A percentile compares a stretch with the other conserved stretches of the same genome.
Evolutionary conservation across 306 rosid species (phyloP).

Genomic region (Vigna unguiculata): DNA sequence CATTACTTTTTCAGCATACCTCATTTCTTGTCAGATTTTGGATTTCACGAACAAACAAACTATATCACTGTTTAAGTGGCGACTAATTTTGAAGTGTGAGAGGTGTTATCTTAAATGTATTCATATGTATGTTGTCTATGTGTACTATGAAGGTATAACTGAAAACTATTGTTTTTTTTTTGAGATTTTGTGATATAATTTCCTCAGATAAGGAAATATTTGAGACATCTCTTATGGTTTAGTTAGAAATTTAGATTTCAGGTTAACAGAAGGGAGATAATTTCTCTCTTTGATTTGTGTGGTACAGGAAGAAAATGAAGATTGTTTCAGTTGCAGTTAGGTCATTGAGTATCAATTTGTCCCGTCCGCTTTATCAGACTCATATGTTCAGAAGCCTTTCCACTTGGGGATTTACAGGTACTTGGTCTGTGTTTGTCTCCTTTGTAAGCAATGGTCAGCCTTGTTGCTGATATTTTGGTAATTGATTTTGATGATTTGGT

Average conservation of each 20-base stretch:
- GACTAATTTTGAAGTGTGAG: not conserved
- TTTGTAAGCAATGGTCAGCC: slow-evolving; percentile 12
- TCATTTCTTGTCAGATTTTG: no score
- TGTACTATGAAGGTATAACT: not conserved
- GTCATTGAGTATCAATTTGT: slow-evolving; percentile 38
- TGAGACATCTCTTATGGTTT: not conserved
- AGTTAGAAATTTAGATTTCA: not conserved
- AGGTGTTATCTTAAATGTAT: not conserved
- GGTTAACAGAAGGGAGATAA: not conserved
- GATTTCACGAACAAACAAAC: no score
- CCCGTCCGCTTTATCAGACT: slow-evolving; percentile 32
- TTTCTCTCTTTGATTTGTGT: not conserved
- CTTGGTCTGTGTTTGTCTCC: not conserved
- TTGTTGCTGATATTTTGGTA: slow-evolving; percentile 18
- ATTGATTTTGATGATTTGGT: slow-evolving; percentile 14
- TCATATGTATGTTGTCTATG: no score
- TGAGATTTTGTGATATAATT: not conserved
- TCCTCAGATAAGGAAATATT: slow-evolving; percentile 6
- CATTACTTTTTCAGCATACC: no score
- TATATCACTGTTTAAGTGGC: no score
- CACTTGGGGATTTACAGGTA: slow-evolving; percentile 43
- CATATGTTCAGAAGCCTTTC: slow-evolving; percentile 49
- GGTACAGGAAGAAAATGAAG: slow-evolving; percentile 45
- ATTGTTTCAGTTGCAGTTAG: slow-evolving; percentile 46
- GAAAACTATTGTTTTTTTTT: not conserved